Evolutionary conservation across 352 stramenopile species (phyloP).

Genomic region (Elongisporangium anandrum): DNA sequence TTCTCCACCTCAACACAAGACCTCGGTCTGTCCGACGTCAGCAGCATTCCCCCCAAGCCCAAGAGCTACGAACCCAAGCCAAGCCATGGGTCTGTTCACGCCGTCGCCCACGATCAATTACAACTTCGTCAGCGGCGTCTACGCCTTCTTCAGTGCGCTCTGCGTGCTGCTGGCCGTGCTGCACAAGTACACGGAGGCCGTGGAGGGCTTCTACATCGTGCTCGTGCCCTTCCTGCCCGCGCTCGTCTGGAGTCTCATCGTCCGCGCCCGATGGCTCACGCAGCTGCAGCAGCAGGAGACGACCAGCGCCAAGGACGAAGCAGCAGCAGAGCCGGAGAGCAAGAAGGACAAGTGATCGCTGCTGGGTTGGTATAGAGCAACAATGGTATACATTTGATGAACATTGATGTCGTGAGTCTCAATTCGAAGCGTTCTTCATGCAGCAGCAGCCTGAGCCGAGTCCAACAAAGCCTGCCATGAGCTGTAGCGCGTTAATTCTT

Average conservation of each 20-base stretch:
- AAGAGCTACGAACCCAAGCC: neutral
- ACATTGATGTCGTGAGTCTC: neutral
- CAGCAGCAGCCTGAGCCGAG: slow-evolving; percentile 4
- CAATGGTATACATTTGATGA: neutral
- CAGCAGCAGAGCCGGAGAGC: slow-evolving; percentile 7
- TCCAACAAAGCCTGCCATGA: neutral
- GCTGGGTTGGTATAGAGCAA: no score
- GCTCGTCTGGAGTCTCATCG: slow-evolving; percentile 79
- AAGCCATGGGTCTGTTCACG: slow-evolving; percentile 41
- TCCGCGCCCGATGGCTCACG: slow-evolving; percentile 69
- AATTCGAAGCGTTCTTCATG: slow-evolving; percentile 9
- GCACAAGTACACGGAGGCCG: slow-evolving; percentile 54
- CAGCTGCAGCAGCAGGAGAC: slow-evolving; percentile 6
- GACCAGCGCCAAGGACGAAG: slow-evolving; percentile 12
- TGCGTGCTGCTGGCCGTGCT: slow-evolving; percentile 50
- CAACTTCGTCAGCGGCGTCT: slow-evolving; percentile 83
- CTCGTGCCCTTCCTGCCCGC: slow-evolving; percentile 77
- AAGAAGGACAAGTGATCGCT: slow-evolving; percentile 35
- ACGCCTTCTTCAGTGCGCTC: slow-evolving; percentile 61
- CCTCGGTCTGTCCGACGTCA: neutral
- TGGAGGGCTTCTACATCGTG: slow-evolving; percentile 86
- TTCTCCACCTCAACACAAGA: neutral
- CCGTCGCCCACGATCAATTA: slow-evolving; percentile 86
- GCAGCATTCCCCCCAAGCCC: neutral
- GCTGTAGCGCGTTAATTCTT: neutral